Evolutionary conservation across 108 stramenopile species (phyloP), one percentile per base, ranked within the genome.

Genomic region (Cyclotella choctawhatcheeana): DNA sequence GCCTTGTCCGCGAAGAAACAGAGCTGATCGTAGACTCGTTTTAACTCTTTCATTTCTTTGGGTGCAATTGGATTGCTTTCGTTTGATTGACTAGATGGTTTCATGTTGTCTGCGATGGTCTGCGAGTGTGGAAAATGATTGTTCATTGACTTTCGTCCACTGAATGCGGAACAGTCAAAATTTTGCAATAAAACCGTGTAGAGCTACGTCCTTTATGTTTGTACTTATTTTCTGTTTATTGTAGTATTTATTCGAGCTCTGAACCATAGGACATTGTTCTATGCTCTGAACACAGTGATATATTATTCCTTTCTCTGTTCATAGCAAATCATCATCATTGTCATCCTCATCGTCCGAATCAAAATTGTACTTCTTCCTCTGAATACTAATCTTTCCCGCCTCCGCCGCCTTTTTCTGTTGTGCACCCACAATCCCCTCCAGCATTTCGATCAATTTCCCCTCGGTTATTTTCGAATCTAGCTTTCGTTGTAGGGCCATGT

Each of bases 281-380:
- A 6, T 24, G 51, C 5, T 1, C 4, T 7, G 0, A 34, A 0
- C 45, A 16, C n/a, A n/a, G n/a, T n/a, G n/a, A n/a, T n/a, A n/a
- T n/a, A n/a, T n/a, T n/a, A n/a, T n/a, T n/a, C n/a, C n/a, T n/a
- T n/a, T n/a, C n/a, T n/a, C n/a, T n/a, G n/a, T 30, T 64, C 44
- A 84, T 44, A 81, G 63, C 62, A 84, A 73, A 69, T 94, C 93
- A 64, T 92, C 87, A 54, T 95, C 89, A 64, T 92, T 84, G 25
- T 95, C 94, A 64, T 82, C 81, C 6, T 67, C 58, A 44, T 90
- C 91, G 71, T 93, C 92, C 0, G 89, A 90, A 82, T 95, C 94
- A 76, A 95, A 83, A n/a, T 90, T 83, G 72, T 95, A 93, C 60
- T 85, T 84, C 64, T 92, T 95, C 66, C 94, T 71, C 55, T 95